These are phyloP conservation scores for Coemansia sp. DNA, from an alignment of 192 early-diverging fungal genomes.

Conservation along the genomic window DNA sequence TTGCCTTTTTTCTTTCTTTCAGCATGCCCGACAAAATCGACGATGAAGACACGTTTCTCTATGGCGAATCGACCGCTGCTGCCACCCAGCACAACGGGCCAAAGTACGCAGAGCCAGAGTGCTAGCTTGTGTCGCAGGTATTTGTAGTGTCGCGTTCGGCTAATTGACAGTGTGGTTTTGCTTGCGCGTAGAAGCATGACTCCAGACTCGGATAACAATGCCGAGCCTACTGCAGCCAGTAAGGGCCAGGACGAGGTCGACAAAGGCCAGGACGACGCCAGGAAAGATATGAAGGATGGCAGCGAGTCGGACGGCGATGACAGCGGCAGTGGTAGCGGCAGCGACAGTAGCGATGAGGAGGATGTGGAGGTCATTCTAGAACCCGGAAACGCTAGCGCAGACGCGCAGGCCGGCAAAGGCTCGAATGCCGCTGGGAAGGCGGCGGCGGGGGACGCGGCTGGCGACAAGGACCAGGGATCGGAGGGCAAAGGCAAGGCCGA, in stretches of 20 bases:
- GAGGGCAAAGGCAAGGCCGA: constrained; percentile 3
- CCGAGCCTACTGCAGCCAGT: too few relatives aligned
- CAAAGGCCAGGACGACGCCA: background rate
- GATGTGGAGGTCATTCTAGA: constrained; percentile 44
- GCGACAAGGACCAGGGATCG: background rate
- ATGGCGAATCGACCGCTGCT: constrained; percentile 36
- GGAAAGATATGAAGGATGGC: too few relatives aligned
- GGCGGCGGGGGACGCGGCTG: background rate
- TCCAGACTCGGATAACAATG: too few relatives aligned
- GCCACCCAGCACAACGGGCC: too few relatives aligned
- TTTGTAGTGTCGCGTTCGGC: too few relatives aligned
- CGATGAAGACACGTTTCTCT: constrained; percentile 44
- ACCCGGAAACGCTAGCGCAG: constrained; percentile 15
- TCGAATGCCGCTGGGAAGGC: too few relatives aligned
- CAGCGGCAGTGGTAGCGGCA: background rate
- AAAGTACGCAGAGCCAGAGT: too few relatives aligned
- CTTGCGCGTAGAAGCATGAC: too few relatives aligned
- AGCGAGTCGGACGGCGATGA: constrained; percentile 1
- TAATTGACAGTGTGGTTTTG: too few relatives aligned
- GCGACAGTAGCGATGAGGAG: constrained; percentile 18
- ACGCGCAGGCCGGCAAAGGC: background rate
- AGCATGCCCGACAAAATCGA: constrained; percentile 20
- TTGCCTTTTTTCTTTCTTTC: background rate
- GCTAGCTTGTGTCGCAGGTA: too few relatives aligned
- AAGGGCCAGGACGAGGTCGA: too few relatives aligned